phyloP scores from a whole-genome alignment of 139 green algal genomes.

The Zygnema cylindricum region DNA sequence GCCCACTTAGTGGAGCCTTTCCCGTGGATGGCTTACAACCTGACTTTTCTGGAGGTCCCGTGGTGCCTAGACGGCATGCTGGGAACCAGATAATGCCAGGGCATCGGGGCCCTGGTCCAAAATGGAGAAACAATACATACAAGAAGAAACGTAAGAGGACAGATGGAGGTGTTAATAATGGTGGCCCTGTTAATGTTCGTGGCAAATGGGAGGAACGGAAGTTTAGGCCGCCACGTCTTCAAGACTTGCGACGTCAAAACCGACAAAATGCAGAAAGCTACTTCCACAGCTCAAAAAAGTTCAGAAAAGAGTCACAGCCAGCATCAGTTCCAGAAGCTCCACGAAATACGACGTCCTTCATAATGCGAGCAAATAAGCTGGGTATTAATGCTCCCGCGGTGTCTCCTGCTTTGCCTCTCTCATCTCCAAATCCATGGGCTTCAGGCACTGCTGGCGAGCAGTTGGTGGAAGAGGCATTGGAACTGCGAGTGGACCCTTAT shows the following conservation, averaged over 20 bases:
- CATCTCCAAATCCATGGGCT: neutral
- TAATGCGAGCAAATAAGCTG: constrained; percentile 33
- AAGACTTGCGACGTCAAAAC: constrained; percentile 32
- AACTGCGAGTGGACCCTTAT: constrained; percentile 41
- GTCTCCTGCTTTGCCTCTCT: neutral
- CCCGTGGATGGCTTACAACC: neutral
- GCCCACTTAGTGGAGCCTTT: neutral
- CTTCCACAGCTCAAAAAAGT: constrained; percentile 3
- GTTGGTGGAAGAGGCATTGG: constrained; percentile 19
- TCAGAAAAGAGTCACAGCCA: neutral
- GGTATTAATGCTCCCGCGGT: neutral
- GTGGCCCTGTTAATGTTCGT: neutral
- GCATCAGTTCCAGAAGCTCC: constrained; percentile 19
- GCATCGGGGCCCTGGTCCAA: neutral
- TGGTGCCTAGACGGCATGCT: neutral
- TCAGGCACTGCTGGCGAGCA: neutral
- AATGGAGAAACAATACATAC: neutral
- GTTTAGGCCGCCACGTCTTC: constrained; percentile 25
- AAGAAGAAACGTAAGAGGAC: neutral
- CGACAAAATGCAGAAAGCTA: constrained; percentile 3
- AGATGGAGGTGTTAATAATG: neutral
- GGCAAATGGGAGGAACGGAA: neutral
- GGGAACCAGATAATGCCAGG: neutral
- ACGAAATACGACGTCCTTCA: constrained; percentile 43
- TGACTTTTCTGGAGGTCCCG: neutral